Percentiles rank a stretch among this genome's conserved stretches.
Evolutionary conservation across 331 rosid species (phyloP).

Genomic region (Prunus yedoensis): DNA sequence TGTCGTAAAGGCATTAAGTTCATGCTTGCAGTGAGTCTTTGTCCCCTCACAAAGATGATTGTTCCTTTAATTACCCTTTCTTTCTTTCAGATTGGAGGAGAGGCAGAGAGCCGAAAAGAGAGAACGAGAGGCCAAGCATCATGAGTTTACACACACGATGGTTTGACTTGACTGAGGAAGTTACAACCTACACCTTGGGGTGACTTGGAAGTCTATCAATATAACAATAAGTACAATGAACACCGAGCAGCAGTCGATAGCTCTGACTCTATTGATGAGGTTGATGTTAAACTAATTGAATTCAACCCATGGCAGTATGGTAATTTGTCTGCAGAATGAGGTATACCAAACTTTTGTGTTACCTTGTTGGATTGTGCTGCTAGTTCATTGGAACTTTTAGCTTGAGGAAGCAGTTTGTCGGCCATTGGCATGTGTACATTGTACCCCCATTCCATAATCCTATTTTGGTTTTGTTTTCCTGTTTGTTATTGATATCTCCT

Average conservation of each 20-base stretch:
- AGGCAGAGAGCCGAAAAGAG: slow-evolving; percentile 84
- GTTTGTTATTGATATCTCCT: background rate
- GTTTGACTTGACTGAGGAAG: slow-evolving; percentile 82
- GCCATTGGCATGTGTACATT: slow-evolving; percentile 3
- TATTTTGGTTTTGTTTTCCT: background rate
- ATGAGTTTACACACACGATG: slow-evolving; percentile 62
- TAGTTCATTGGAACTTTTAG: slow-evolving; percentile 16
- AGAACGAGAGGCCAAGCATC: slow-evolving; percentile 57
- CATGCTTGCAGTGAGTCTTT: background rate
- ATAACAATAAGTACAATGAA: slow-evolving; percentile 62
- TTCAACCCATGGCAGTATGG: slow-evolving; percentile 93
- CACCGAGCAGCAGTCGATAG: slow-evolving; percentile 54
- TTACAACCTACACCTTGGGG: slow-evolving; percentile 89
- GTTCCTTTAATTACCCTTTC: background rate
- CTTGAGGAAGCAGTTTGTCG: background rate
- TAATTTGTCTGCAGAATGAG: slow-evolving; percentile 51
- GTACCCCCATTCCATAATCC: background rate
- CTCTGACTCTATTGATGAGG: slow-evolving; percentile 39
- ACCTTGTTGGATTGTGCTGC: slow-evolving; percentile 27
- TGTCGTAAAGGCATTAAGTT: background rate
- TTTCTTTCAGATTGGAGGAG: slow-evolving; percentile 71
- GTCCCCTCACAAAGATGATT: background rate
- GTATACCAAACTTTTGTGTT: slow-evolving; percentile 16
- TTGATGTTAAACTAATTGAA: slow-evolving; percentile 44
- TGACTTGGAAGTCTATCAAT: slow-evolving; percentile 79